A percentile compares a stretch with the other conserved stretches of the same genome.
phyloP scores from a whole-genome alignment of 345 rosid genomes.

The Corchorus capsularis region DNA sequence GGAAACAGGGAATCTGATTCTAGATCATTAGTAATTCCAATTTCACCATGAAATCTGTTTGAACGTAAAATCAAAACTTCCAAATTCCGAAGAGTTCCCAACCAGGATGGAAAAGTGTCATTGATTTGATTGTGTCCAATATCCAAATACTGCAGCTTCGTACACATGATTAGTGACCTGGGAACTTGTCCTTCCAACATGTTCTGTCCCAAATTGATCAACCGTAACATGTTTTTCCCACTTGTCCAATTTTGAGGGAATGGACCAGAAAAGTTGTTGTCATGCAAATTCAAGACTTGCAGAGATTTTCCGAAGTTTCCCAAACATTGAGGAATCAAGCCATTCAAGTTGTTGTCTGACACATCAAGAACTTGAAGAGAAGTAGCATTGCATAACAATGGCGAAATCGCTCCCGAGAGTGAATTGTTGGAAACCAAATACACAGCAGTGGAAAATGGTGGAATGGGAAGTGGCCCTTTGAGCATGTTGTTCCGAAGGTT shows the following conservation, averaged over 20 bases:
- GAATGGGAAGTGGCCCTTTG: slow-evolving; percentile 18
- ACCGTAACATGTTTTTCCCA: neutral
- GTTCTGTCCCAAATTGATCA: slow-evolving; percentile 17
- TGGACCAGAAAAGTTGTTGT: slow-evolving; percentile 21
- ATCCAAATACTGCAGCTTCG: neutral
- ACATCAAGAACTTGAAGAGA: neutral
- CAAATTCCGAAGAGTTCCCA: slow-evolving; percentile 6
- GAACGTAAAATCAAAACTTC: slow-evolving; percentile 12
- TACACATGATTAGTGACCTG: neutral
- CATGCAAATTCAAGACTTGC: slow-evolving; percentile 9
- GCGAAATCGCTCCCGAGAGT: neutral
- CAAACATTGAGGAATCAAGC: slow-evolving; percentile 26
- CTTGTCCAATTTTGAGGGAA: slow-evolving; percentile 12
- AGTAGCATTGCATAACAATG: slow-evolving; percentile 5
- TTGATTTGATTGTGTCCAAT: slow-evolving; percentile 9
- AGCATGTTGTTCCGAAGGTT: neutral
- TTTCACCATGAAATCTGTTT: slow-evolving; percentile 19
- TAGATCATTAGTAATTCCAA: neutral
- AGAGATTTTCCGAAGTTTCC: slow-evolving; percentile 10
- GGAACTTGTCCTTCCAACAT: slow-evolving; percentile 18
- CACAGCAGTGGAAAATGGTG: neutral
- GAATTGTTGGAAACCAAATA: neutral
- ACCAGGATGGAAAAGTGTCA: slow-evolving; percentile 20
- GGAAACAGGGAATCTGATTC: neutral
- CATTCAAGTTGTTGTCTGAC: slow-evolving; percentile 18